Percentiles rank a stretch among this genome's conserved stretches.
These are phyloP conservation scores for Hysterangium stoloniferum DNA, from an alignment of 768 basidiomycete species.

Conservation along the genomic window DNA sequence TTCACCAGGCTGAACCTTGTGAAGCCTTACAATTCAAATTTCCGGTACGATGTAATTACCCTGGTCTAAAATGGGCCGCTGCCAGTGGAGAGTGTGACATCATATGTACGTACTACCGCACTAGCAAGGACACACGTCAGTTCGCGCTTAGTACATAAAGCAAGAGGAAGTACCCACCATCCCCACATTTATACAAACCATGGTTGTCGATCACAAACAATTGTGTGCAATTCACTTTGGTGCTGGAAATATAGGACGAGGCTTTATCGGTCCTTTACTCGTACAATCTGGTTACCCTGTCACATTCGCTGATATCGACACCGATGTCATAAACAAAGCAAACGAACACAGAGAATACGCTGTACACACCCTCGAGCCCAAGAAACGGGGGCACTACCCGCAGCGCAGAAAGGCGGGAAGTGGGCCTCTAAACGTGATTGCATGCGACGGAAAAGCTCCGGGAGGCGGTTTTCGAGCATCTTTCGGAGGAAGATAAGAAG, in stretches of 20 bases:
- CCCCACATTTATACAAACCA: no score
- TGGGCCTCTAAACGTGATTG: constrained; percentile 28
- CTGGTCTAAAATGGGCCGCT: no score
- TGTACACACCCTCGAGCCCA: constrained; percentile 26
- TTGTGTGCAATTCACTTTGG: constrained; percentile 34
- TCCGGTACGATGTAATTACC: no score
- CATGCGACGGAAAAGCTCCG: constrained; percentile 30
- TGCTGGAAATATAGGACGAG: constrained; percentile 33
- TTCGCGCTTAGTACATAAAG: no score
- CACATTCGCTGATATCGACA: constrained; percentile 29
- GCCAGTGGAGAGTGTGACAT: no score
- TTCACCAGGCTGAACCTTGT: no score
- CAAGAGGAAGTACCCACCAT: no score
- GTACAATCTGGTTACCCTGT: constrained; percentile 31
- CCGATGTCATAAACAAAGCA: constrained; percentile 24
- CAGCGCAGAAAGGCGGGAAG: constrained; percentile 20
- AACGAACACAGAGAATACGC: constrained; percentile 24
- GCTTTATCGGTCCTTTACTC: constrained; percentile 33
- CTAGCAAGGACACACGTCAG: no score
- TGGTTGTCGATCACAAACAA: no score
- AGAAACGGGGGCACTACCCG: constrained; percentile 20
- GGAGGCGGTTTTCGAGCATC: constrained; percentile 22
- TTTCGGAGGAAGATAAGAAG: constrained; percentile 23
- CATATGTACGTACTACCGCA: no score
- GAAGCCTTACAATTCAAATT: no score